Conservation (phyloP, 495 filamentous ascomycete species). For the Immersiella caudata region DNA sequence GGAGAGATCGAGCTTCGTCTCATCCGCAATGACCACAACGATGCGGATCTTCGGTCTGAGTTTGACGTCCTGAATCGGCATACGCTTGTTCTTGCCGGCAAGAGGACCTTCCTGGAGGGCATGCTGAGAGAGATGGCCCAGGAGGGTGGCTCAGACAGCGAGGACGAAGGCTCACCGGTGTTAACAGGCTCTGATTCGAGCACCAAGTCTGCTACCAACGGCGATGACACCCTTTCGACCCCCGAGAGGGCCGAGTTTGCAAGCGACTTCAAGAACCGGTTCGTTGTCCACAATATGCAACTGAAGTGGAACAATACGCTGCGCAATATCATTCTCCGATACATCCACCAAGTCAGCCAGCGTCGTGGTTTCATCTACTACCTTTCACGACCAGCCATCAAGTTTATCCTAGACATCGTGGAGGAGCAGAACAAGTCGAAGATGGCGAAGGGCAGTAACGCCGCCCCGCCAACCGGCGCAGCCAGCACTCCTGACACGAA, state of each 20-base stretch:
- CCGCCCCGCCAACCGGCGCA: conserved; percentile 39
- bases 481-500: conserved; percentile 43
- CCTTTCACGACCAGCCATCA: conserved; percentile 91
- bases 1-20: conserved; percentile 67
- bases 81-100: conserved; percentile 66
- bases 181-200: conserved; percentile 28
- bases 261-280: conserved; percentile 96
- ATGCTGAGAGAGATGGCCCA: conserved; percentile 68
- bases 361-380: conserved; percentile 97
- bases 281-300: conserved; percentile 96
- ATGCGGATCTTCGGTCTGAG: conserved; percentile 57
- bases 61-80: conserved; percentile 73
- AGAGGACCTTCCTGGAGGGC: conserved; percentile 73
- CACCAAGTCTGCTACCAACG: conserved; percentile 2
- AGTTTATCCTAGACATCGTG: conserved; percentile 96
- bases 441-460: conserved; percentile 41
- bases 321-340: conserved; percentile 93
- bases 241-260: conserved; percentile 67
- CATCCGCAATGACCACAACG: conserved; percentile 56
- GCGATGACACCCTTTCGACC: conserved; percentile 45
- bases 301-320: conserved; percentile 98
- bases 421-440: conserved; percentile 82
- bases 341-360: conserved; percentile 97
- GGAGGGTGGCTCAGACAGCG: conserved; percentile 27
- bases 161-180: conserved; percentile 18